Conservation (phyloP, 768 basidiomycete species). For the Strobilomyces dryophilus region DNA sequence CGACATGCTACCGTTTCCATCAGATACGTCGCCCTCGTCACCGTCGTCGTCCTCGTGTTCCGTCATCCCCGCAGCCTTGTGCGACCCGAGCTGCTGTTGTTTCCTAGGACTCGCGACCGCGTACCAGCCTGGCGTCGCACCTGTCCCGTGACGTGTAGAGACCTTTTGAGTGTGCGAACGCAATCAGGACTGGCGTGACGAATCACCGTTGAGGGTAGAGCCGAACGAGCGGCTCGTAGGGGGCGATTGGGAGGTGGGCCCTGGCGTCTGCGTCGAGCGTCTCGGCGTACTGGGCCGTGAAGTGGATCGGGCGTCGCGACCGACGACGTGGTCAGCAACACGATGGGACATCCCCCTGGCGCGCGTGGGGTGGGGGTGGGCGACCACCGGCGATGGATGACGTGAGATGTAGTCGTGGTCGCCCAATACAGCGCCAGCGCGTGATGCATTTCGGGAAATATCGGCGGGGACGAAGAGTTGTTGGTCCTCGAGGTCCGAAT, state of each 20-base stretch:
- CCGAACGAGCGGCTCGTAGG: slow-evolving; percentile 33
- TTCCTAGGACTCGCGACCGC: slow-evolving; percentile 17
- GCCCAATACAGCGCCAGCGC: background rate
- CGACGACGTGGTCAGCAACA: slow-evolving; percentile 6
- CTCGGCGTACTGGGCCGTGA: slow-evolving; percentile 27
- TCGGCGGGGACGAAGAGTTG: slow-evolving; percentile 75
- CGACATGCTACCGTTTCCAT: slow-evolving; percentile 37
- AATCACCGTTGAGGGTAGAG: slow-evolving; percentile 47
- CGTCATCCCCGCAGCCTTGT: slow-evolving; percentile 16
- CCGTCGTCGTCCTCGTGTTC: slow-evolving; percentile 14
- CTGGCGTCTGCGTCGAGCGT: slow-evolving; percentile 25
- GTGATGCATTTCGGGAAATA: slow-evolving; percentile 18
- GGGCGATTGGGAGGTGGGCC: slow-evolving; percentile 30
- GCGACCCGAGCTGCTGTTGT: slow-evolving; percentile 14
- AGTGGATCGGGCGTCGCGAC: slow-evolving; percentile 18
- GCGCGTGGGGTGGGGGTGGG: slow-evolving; percentile 28
- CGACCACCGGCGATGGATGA: slow-evolving; percentile 17
- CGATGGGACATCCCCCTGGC: slow-evolving; percentile 19
- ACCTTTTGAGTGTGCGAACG: slow-evolving; percentile 34
- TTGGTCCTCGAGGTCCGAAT: slow-evolving; percentile 55
- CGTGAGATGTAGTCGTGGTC: slow-evolving; percentile 9
- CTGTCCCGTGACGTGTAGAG: slow-evolving; percentile 31
- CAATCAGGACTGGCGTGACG: slow-evolving; percentile 37
- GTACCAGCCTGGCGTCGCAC: slow-evolving; percentile 18
- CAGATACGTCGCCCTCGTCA: slow-evolving; percentile 31